A percentile compares a stretch with the other conserved stretches of the same genome.
Conservation (phyloP, 1,284 basidiomycete genomes). For the Trametes versicolor region DNA sequence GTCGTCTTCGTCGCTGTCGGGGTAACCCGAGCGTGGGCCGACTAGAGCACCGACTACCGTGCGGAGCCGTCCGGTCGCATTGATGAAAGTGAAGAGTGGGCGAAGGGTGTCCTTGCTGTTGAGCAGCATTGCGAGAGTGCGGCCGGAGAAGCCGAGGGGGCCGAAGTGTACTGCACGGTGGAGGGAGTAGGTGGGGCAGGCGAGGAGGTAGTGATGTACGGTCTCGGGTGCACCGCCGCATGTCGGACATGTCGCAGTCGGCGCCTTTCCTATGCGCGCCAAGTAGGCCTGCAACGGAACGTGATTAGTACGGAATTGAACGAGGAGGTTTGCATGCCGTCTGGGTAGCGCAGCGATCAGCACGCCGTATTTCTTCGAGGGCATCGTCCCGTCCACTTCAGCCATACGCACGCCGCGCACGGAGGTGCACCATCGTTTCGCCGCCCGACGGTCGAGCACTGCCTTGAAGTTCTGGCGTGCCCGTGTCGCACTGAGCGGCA, state of each 20-base stretch:
- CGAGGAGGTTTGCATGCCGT: constrained; percentile 30
- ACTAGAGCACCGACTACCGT: not conserved
- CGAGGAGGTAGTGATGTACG: no score
- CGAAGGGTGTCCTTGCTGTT: not conserved
- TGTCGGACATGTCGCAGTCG: not conserved
- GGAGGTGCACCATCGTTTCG: constrained; percentile 22
- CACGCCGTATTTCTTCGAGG: constrained; percentile 19
- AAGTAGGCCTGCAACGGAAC: constrained; percentile 1
- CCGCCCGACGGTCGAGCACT: constrained; percentile 1
- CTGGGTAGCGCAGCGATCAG: constrained; percentile 15
- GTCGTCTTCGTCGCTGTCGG: not conserved
- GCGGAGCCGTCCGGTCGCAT: not conserved
- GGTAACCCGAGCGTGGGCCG: not conserved
- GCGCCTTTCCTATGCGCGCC: not conserved
- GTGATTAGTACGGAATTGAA: no score
- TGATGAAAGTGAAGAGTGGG: not conserved
- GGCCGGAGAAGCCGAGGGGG: not conserved
- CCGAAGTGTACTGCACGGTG: not conserved
- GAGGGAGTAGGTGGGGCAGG: not conserved
- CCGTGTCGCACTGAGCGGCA: constrained; percentile 28
- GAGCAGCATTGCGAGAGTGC: not conserved
- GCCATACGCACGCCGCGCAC: constrained; percentile 7
- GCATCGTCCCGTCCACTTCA: no score
- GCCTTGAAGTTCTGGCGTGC: constrained; percentile 12
- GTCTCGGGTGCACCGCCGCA: not conserved